Conservation (phyloP, 2,329 filamentous ascomycete species). For the Mycosphaerella sp. region DNA sequence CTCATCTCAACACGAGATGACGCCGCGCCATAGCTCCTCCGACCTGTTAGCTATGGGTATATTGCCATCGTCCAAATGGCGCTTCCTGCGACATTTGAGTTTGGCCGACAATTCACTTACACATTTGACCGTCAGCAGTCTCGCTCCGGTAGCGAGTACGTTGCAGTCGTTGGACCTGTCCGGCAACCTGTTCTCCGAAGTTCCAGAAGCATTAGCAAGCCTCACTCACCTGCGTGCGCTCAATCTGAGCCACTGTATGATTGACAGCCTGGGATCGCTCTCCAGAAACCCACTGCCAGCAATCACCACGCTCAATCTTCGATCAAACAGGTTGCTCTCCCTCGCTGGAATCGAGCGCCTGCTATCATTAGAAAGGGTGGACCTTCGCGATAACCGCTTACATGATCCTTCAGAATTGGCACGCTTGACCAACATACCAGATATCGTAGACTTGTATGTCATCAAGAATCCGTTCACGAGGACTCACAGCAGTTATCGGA, state of each 20-base stretch:
- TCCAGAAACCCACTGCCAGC: conserved; percentile 81
- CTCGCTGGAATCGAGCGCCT: conserved; percentile 86
- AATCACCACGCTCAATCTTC: conserved; percentile 86
- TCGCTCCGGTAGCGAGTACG: conserved; percentile 77
- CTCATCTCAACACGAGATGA: conserved; percentile 57
- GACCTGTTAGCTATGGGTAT: conserved; percentile 67
- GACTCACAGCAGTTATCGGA: conserved; percentile 75
- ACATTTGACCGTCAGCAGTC: conserved; percentile 64
- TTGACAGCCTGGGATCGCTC: conserved; percentile 83
- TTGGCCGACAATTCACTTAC: conserved; percentile 88
- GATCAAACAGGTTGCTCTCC: conserved; percentile 78
- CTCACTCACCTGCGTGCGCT: conserved; percentile 83
- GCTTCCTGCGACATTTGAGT: conserved; percentile 86
- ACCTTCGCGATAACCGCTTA: conserved; percentile 83
- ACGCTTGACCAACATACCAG: conserved; percentile 79
- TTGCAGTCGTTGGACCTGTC: conserved; percentile 90
- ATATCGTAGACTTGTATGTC: conserved; percentile 89
- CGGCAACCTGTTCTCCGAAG: conserved; percentile 85
- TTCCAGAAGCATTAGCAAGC: conserved; percentile 82
- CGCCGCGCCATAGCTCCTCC: conserved; percentile 61
- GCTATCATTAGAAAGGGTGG: conserved; percentile 79
- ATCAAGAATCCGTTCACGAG: conserved; percentile 86
- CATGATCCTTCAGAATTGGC: conserved; percentile 89
- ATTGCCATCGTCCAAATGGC: conserved; percentile 84
- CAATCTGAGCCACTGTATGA: conserved; percentile 97